These are phyloP conservation scores for Fusarium sp. DNA, from an alignment of 2,329 filamentous ascomycete species.

Conservation along the genomic window DNA sequence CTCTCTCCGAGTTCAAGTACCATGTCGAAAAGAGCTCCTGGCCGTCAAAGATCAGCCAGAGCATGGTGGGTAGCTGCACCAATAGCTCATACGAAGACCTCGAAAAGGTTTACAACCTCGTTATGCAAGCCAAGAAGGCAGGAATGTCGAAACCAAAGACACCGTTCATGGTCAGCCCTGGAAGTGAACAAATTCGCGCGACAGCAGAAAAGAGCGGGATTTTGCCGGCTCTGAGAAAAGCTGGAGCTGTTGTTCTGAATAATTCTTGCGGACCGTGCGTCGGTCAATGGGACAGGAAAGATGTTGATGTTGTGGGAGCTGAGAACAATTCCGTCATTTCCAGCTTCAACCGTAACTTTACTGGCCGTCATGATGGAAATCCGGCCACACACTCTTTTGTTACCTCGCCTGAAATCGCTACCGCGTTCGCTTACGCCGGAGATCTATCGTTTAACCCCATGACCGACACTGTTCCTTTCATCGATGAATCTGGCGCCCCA, in stretches of 20 bases:
- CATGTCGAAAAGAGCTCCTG: constrained; percentile 93
- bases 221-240: constrained; percentile 93
- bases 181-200: constrained; percentile 95
- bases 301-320: constrained; percentile 67
- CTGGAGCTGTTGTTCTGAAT: constrained; percentile 81
- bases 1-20: constrained; percentile 95
- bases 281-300: constrained; percentile 93
- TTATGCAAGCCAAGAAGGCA: constrained; percentile 82
- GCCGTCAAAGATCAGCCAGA: constrained; percentile 90
- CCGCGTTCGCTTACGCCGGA: constrained; percentile 92
- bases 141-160: constrained; percentile 88
- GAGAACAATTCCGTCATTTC: constrained; percentile 87
- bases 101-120: constrained; percentile 89
- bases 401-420: constrained; percentile 94
- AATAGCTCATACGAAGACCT: constrained; percentile 90
- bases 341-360: constrained; percentile 69
- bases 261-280: constrained; percentile 57
- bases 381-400: constrained; percentile 65
- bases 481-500: constrained; percentile 64
- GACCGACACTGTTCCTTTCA: constrained; percentile 76
- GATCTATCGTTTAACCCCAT: constrained; percentile 95
- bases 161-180: constrained; percentile 93
- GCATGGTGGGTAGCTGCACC: constrained; percentile 98
- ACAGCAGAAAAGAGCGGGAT: constrained; percentile 91
- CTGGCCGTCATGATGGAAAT: constrained; percentile 51